Percentiles rank a stretch among this genome's conserved stretches.
Conservation (phyloP, 148 eudicot species). For the Heliamphora exappendiculata region DNA sequence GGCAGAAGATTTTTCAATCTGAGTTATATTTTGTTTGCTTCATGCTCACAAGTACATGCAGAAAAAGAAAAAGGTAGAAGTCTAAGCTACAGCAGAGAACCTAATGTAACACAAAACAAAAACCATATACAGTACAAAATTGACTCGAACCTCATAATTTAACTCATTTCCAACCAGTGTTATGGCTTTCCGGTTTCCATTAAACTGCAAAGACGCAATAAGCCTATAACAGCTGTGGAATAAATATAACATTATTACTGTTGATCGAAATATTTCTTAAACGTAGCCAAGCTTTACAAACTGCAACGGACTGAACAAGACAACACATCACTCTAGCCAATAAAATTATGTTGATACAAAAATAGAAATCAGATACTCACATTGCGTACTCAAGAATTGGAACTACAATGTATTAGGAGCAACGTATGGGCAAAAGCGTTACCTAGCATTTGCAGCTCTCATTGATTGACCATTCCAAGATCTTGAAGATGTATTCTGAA, state of each 20-base stretch:
- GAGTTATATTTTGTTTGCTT: neutral
- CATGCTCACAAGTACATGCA: too few relatives aligned
- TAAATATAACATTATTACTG: neutral
- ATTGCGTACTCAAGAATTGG: neutral
- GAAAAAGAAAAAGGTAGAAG: too few relatives aligned
- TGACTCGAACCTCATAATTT: neutral
- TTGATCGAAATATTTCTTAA: neutral
- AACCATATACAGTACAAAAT: neutral
- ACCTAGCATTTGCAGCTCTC: slow-evolving; percentile 42
- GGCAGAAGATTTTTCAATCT: neutral
- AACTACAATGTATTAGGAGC: neutral
- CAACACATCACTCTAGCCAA: neutral
- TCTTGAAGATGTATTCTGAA: slow-evolving; percentile 25
- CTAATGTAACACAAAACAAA: neutral
- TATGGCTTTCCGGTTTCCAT: neutral
- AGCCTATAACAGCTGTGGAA: neutral
- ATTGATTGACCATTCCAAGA: slow-evolving; percentile 33
- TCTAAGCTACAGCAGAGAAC: neutral
- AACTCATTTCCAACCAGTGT: neutral
- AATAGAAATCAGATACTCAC: neutral
- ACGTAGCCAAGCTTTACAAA: neutral
- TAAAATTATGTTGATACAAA: neutral
- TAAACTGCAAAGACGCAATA: neutral
- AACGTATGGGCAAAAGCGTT: neutral
- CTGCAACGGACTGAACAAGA: neutral